A percentile compares a stretch with the other conserved stretches of the same genome.
phyloP scores from a whole-genome alignment of 176 grass and related monocot genomes.

The Phoenix dactylifera region DNA sequence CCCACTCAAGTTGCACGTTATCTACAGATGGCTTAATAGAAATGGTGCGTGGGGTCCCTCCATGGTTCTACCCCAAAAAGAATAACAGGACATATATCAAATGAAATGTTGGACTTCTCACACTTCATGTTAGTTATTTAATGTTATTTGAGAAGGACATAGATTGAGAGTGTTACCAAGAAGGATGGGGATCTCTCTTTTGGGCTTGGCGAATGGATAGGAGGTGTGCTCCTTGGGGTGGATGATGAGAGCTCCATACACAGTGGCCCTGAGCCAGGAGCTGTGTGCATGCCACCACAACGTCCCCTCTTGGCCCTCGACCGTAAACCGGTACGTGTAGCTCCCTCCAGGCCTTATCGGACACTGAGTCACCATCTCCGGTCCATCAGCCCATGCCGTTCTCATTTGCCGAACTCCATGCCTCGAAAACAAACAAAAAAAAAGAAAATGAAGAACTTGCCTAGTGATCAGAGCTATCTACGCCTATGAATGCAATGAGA shows the following conservation, averaged over 20 bases:
- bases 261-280: constrained; percentile 11
- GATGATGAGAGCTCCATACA: constrained; percentile 9
- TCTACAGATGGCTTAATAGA: too few relatives aligned
- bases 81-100: too few relatives aligned
- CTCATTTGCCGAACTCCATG: constrained; percentile 2
- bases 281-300: constrained; percentile 13
- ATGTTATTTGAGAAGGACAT: too few relatives aligned
- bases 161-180: not conserved
- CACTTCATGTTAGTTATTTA: too few relatives aligned
- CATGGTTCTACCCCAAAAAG: too few relatives aligned
- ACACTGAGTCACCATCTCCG: constrained; percentile 11
- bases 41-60: too few relatives aligned
- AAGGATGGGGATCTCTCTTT: not conserved
- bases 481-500: too few relatives aligned
- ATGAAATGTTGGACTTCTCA: too few relatives aligned
- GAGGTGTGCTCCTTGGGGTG: not conserved
- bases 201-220: not conserved
- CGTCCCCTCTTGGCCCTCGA: constrained; percentile 8
- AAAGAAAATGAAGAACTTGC: too few relatives aligned
- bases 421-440: too few relatives aligned
- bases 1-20: too few relatives aligned
- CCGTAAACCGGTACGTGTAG: constrained; percentile 7
- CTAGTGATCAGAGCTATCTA: too few relatives aligned
- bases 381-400: constrained; percentile 12
- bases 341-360: not conserved